phyloP scores from a whole-genome alignment of 139 green algal genomes.

The Chlorella vulgaris region DNA sequence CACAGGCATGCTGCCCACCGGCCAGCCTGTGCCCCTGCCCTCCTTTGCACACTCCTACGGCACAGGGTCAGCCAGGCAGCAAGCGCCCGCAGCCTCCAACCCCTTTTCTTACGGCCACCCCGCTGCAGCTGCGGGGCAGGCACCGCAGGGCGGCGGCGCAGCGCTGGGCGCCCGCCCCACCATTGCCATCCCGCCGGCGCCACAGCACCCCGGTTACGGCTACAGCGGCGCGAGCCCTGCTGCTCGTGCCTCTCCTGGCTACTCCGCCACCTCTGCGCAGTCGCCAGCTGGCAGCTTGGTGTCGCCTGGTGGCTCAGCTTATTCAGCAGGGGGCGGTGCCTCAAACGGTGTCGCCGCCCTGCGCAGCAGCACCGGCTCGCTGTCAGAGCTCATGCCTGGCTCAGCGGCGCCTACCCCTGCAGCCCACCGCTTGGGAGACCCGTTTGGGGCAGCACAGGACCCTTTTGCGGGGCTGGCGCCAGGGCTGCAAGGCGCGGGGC shows the following conservation, averaged over 20 bases:
- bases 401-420: neutral
- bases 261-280: slow-evolving; percentile 1
- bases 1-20: slow-evolving; percentile 44
- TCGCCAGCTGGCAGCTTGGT: neutral
- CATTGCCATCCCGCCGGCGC: slow-evolving; percentile 18
- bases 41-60: neutral
- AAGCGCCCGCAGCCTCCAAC: neutral
- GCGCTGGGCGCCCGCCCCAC: slow-evolving; percentile 11
- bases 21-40: slow-evolving; percentile 28
- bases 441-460: neutral
- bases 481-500: slow-evolving; percentile 1
- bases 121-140: neutral
- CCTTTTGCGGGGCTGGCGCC: slow-evolving; percentile 32
- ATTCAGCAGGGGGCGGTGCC: neutral
- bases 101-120: neutral
- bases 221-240: neutral
- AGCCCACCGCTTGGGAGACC: neutral
- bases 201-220: slow-evolving; percentile 5
- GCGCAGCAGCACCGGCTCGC: slow-evolving; percentile 6
- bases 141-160: neutral
- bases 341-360: neutral
- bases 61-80: neutral
- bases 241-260: neutral
- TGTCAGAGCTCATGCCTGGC: neutral
- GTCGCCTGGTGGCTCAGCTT: too few relatives aligned